phyloP scores from a whole-genome alignment of 352 stramenopile species.

The Phytophthora melonis region DNA sequence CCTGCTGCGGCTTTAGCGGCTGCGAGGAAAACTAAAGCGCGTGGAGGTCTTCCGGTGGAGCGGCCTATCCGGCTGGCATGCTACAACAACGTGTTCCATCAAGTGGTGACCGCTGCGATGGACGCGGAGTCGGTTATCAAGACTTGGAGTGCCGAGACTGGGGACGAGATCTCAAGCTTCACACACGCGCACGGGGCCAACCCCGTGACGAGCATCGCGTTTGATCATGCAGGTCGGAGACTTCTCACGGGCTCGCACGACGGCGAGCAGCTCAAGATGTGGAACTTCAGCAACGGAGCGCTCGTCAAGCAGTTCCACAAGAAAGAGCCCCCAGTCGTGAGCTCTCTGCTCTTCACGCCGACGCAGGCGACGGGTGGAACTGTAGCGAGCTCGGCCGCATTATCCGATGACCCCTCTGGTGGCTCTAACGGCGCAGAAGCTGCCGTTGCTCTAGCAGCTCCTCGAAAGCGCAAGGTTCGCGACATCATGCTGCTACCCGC shows the following conservation, averaged over 20 bases:
- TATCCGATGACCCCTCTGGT: constrained; percentile 18
- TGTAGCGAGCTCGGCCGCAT: constrained; percentile 23
- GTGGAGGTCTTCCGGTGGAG: constrained; percentile 14
- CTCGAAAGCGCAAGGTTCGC: constrained; percentile 55
- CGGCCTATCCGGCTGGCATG: constrained; percentile 61
- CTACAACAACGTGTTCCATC: constrained; percentile 88
- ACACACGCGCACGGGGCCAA: constrained; percentile 68
- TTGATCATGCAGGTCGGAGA: constrained; percentile 80
- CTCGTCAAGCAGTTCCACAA: constrained; percentile 89
- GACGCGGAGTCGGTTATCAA: constrained; percentile 80
- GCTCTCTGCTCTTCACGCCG: constrained; percentile 34
- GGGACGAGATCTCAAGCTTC: constrained; percentile 87
- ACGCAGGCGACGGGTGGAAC: constrained; percentile 32
- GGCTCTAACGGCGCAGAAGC: constrained; percentile 10
- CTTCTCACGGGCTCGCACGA: constrained; percentile 87
- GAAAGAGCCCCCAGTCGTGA: constrained; percentile 43
- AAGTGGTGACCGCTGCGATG: constrained; percentile 84
- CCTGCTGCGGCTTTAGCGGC: constrained; percentile 4
- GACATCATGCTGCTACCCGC: constrained; percentile 74
- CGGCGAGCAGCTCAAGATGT: constrained; percentile 84
- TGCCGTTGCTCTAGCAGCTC: constrained; percentile 5
- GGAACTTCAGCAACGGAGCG: constrained; percentile 92
- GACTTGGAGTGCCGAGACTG: constrained; percentile 88
- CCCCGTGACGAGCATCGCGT: constrained; percentile 84
- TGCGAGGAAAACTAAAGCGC: constrained; percentile 20